Evolutionary conservation across 140 eudicot genomes (phyloP), one percentile per base, ranked within the genome.

Genomic region (Erigeron philadelphicus): DNA sequence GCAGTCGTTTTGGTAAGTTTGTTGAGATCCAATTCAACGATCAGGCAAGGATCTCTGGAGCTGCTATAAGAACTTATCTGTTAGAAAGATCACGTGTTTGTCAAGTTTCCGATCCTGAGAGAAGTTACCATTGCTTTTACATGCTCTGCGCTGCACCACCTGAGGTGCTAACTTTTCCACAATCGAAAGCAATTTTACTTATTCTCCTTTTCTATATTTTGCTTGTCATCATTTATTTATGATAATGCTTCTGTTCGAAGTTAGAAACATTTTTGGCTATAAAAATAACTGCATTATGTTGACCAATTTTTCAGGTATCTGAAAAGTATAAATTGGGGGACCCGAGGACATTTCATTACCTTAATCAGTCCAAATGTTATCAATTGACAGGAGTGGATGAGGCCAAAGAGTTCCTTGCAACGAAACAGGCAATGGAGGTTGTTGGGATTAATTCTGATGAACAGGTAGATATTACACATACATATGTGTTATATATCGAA

Each of bases 71-170:
- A 83, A 90, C 97, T 71, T 90, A 90, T 80, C 72, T 90, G 74
- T 73, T 90, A 65, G 97, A 90, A 85, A 71, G 95, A 62, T 90
- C 97, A 23, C 97, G 97, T 72, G 97, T 90, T 81, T 87, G 95
- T 72, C 97, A 90, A 79, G 84, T 87, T 55, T 90, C 97, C 9
- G 90, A 90, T 77, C 97, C 95, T 45, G 97, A 90, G 76, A 83
- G 97, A 81, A 90, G 89, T 74, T 90, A 90, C 66, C 97, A 90
- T 71, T 90, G 97, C 73, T 90, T 90, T 77, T 90, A 90, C 67
- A 85, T 90, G 97, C 93, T 90, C 64, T 90, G 97, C 73, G 84
- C 95, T 77, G 97, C 97, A 57, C 93, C 97, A 44, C 81, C 84
- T 43, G 86, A 85, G 97, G 97, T 90, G 84, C 58, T 7, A 64